phyloP scores from a whole-genome alignment of 345 rosid genomes.

The Citrus trifoliata region DNA sequence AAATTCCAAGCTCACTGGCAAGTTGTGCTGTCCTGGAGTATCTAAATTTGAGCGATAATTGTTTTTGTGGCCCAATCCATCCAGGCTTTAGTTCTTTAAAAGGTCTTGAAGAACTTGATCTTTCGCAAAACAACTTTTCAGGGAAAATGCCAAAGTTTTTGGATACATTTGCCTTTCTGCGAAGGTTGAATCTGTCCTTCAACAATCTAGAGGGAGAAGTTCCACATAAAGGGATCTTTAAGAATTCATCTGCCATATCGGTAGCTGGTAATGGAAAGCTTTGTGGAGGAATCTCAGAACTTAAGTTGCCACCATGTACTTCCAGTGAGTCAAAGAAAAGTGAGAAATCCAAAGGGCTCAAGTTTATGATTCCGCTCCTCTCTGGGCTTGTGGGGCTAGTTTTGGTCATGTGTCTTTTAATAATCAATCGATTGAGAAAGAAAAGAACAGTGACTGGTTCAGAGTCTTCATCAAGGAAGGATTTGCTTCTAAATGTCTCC shows the following conservation, averaged over 20 bases:
- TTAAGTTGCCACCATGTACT: conserved; percentile 15
- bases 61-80: conserved; percentile 20
- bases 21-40: conserved; percentile 15
- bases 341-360: not conserved
- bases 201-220: conserved; percentile 28
- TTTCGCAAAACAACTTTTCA: conserved; percentile 25
- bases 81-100: conserved; percentile 9
- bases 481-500: conserved; percentile 17
- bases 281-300: conserved; percentile 18
- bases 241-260: conserved; percentile 2
- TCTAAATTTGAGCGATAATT: conserved; percentile 14
- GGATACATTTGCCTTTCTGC: conserved; percentile 8
- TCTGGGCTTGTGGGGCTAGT: not conserved
- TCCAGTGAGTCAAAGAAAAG: not conserved
- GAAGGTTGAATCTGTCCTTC: conserved; percentile 16
- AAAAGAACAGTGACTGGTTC: conserved; percentile 3
- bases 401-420: not conserved
- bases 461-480: not conserved
- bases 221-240: conserved; percentile 10
- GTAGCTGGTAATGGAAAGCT: conserved; percentile 17
- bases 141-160: conserved; percentile 27
- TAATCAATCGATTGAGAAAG: not conserved
- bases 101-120: conserved; percentile 24
- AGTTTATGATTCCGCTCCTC: not conserved
- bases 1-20: conserved; percentile 25